These are phyloP conservation scores for Penicillium crustosum DNA, from an alignment of 2,329 filamentous ascomycete genomes.

Conservation along the genomic window DNA sequence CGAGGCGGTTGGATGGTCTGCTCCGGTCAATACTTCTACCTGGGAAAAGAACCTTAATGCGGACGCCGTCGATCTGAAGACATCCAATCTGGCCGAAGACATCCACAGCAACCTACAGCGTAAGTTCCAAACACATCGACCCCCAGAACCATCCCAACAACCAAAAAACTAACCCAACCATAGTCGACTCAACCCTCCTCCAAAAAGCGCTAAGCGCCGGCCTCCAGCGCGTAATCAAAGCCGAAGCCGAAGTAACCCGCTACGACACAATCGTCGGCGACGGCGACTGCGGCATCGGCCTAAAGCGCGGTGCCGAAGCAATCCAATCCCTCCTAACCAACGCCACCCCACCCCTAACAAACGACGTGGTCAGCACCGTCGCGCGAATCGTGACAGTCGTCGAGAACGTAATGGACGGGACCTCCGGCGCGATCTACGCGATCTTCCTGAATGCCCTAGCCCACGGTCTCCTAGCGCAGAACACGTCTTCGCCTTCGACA, in stretches of 20 bases:
- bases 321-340: constrained; percentile 47
- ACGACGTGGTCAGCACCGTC: constrained; percentile 61
- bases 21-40: constrained; percentile 58
- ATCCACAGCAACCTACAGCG: constrained; percentile 55
- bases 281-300: constrained; percentile 82
- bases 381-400: constrained; percentile 62
- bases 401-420: constrained; percentile 71
- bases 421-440: constrained; percentile 73
- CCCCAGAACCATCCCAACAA: too few species aligned
- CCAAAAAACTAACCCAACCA: constrained; percentile 10
- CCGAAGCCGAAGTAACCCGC: constrained; percentile 64
- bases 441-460: constrained; percentile 89
- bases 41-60: constrained; percentile 54
- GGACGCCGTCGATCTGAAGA: constrained; percentile 44
- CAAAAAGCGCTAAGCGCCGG: constrained; percentile 56
- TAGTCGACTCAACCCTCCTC: constrained; percentile 52
- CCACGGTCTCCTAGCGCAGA: constrained; percentile 61
- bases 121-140: too few species aligned
- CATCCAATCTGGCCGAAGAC: constrained; percentile 44
- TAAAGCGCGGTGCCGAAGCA: constrained; percentile 80
- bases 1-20: constrained; percentile 67
- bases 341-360: constrained; percentile 45
- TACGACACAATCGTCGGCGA: constrained; percentile 83
- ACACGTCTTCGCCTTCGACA: constrained; percentile 44
- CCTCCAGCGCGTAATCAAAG: constrained; percentile 59